Base-by-base conservation (phyloP, 257 asterid species). In the Rhazya stricta region DNA sequence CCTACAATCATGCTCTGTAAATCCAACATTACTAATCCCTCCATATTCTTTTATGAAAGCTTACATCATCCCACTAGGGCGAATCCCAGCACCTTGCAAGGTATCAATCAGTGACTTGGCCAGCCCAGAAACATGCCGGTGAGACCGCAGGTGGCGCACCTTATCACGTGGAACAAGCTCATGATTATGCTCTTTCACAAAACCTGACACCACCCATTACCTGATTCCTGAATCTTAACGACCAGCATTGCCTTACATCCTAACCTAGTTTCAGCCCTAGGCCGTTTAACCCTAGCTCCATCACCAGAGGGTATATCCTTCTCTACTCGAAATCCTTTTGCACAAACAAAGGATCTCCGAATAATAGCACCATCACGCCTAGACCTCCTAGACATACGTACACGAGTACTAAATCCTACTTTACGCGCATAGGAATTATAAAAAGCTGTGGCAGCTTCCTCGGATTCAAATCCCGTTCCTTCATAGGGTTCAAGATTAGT, bases 31-130 rank as follows among this genome's bases (percentile, higher is more conserved):
- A 84, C 90, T 90, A 84, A 91, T 89, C 7, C 93, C 98, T 73
- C 97, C 98, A 74, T 94, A 91, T 88, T 94, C 98, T 83, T 91
- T 94, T 41, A 94, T 80, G 30, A 94, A 89, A 39, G 93, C 98
- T 15, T 97, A 90, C 98, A 94, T 94, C 29, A 94, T 94, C 86
- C 97, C 82, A 4, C 98, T 88, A 1, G 98, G 97, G 3, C 98
- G 97, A 97, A 94, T 94, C 50, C 98, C 97, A 69, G 98, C 98
- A 70, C 96, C 98, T 88, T 94, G 98, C 76, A 94, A 80, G 50
- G 97, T 91, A 42, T 94, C 98, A 43, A 94, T 94, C 83, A 94
- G 75, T 54, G 97, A 86, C 83, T 94, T 94, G 39, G 98, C 97
- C 30, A 97, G 91, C 30, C 98, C 98, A 21, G 97, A 90, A 60